A percentile compares a stretch with the other conserved stretches of the same genome.
These are phyloP conservation scores for Kwoniella dejecticola DNA, from an alignment of 768 basidiomycete genomes.

Conservation along the genomic window DNA sequence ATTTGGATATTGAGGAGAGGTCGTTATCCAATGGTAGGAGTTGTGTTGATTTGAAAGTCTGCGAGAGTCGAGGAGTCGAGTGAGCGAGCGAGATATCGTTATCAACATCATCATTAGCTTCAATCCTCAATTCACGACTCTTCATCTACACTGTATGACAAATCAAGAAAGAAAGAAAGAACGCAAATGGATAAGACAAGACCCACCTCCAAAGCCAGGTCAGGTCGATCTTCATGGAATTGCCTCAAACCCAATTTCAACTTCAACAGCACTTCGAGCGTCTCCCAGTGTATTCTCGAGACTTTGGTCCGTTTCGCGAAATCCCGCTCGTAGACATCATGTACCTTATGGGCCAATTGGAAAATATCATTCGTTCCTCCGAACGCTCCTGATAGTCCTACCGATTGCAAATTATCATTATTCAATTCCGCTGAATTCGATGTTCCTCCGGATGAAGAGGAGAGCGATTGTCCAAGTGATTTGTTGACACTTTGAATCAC, in stretches of 20 bases:
- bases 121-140: no score
- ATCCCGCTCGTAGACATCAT: conserved; percentile 65
- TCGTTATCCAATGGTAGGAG: conserved; percentile 86
- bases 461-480: conserved; percentile 80
- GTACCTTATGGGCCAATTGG: conserved; percentile 70
- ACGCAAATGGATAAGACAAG: background rate
- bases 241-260: conserved; percentile 79
- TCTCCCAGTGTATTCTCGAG: conserved; percentile 67
- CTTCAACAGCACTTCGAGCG: conserved; percentile 64
- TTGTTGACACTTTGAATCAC: conserved; percentile 85
- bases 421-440: background rate
- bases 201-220: conserved; percentile 78
- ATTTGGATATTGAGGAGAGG: conserved; percentile 76
- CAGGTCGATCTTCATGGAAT: conserved; percentile 70
- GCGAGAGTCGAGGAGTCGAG: no score
- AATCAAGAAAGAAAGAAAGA: no score
- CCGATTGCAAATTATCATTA: conserved; percentile 50
- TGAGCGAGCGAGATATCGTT: no score
- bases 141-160: no score
- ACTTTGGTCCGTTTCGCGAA: conserved; percentile 73
- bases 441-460: background rate
- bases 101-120: no score
- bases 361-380: conserved; percentile 63
- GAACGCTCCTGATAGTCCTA: conserved; percentile 56
- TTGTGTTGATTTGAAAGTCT: conserved; percentile 85